Base-by-base conservation (phyloP, 192 early-diverging fungal species). In the Umbelopsis vinacea region DNA sequence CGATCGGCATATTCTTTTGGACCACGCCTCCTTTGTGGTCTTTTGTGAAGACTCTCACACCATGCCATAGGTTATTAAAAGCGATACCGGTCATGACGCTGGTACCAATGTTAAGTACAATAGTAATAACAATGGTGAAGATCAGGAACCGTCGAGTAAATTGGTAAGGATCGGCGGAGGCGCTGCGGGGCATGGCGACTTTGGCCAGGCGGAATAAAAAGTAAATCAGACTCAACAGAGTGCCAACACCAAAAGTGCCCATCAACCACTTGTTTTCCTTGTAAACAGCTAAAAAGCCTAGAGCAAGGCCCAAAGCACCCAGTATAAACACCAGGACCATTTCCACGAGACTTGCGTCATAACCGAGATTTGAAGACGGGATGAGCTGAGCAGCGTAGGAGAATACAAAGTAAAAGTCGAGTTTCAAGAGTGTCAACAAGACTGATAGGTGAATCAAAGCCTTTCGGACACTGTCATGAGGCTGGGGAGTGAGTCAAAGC, bases 321-420 rank as follows among this genome's bases (percentile, higher is more conserved):
- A 82, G 14, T 11, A 82, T 66, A 67, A 82, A 84, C n/a, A 84
- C 75, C 7, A 80, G 14, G 14, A 78, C 47, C 1, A 71, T 78
- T 57, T 84, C 83, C 0, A 66, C 67, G 0, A 75, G 48, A 1
- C 68, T 68, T 38, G 57, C 52, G 46, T 66, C 54, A 43, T 84
- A 82, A 12, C 67, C 66, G 4, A 84, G 74, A 2, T 67, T 37
- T 26, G 68, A 52, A 3, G 83, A 82, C n/a, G 83, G 83, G 21
- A 84, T 79, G 14, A 84, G 50, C 68, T 84, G 83, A 17, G 79
- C 75, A 2, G 78, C 83, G 37, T 80, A 84, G 4, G 80, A 69
- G 29, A 79, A 74, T 10, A 82, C 53, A 67, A 84, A 84, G 29
- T 75, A 84, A 57, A 82, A 69, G 69, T 84, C 80, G 21, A 84